Conservation (phyloP, 2,329 filamentous ascomycete genomes). For the Aspergillus luchuensis region DNA sequence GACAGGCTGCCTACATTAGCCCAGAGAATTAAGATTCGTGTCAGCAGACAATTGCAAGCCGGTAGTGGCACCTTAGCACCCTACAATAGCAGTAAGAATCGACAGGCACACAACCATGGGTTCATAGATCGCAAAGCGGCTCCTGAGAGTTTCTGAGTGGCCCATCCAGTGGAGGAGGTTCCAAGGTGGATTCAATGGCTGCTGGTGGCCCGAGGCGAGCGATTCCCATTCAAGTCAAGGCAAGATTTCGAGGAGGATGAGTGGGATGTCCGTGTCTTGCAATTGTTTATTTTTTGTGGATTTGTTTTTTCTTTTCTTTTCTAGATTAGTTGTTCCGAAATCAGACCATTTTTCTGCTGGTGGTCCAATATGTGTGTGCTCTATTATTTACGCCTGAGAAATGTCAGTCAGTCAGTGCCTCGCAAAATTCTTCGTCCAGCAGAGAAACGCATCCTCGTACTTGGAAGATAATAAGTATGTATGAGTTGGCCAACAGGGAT, state of each 20-base stretch:
- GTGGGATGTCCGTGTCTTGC: neutral
- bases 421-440: neutral
- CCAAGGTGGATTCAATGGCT: conserved; percentile 1
- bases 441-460: neutral
- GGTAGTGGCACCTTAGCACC: conserved; percentile 3
- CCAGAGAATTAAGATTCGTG: conserved; percentile 11
- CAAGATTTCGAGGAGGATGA: neutral
- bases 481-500: neutral
- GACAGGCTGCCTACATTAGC: conserved; percentile 3
- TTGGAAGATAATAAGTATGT: neutral
- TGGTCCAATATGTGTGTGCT: neutral
- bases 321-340: neutral
- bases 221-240: conserved; percentile 7
- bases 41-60: conserved; percentile 11
- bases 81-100: conserved; percentile 19
- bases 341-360: neutral
- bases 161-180: conserved; percentile 4
- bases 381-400: no score
- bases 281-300: neutral
- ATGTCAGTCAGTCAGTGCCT: neutral
- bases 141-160: conserved; percentile 1
- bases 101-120: conserved; percentile 20
- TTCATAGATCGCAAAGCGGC: conserved; percentile 14
- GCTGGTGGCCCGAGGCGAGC: conserved; percentile 1
- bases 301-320: no score